Conservation (phyloP, 164 flowering plant genomes). For the Liquidambar formosana region DNA sequence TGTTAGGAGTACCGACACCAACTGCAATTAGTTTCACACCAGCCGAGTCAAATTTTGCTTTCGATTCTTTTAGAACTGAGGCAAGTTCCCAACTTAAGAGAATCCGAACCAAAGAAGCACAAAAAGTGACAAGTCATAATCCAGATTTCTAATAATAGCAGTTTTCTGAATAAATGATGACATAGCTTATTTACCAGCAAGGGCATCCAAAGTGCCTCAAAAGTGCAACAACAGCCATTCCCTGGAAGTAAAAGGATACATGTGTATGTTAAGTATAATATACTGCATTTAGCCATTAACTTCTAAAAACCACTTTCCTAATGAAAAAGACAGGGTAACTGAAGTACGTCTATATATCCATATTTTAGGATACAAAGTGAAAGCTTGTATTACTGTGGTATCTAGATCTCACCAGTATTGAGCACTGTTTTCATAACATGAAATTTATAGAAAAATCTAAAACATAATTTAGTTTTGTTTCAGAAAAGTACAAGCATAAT, state of each 20-base stretch:
- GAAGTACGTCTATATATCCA: no score
- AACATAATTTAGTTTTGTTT: no score
- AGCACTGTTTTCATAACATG: no score
- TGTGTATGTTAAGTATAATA: not conserved
- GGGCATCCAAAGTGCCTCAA: constrained; percentile 92
- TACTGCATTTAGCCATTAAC: no score
- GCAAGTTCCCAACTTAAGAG: constrained; percentile 88
- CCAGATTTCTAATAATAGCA: not conserved
- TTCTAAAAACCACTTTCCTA: no score
- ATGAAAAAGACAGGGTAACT: no score
- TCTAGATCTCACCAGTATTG: no score
- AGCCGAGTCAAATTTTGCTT: constrained; percentile 65
- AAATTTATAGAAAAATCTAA: no score
- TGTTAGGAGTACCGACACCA: constrained; percentile 86
- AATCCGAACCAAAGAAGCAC: constrained; percentile 4
- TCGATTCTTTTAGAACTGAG: constrained; percentile 62
- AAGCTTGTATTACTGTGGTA: no score
- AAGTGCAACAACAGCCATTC: constrained; percentile 87
- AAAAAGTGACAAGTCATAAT: not conserved
- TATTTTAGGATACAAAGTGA: no score
- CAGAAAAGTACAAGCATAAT: no score
- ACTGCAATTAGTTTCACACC: constrained; percentile 89
- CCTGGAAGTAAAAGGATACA: constrained; percentile 41
- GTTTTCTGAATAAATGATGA: not conserved
- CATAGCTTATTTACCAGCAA: constrained; percentile 59